Conservation (phyloP, 2,329 filamentous ascomycete genomes). For the Erysiphe pulchra region DNA sequence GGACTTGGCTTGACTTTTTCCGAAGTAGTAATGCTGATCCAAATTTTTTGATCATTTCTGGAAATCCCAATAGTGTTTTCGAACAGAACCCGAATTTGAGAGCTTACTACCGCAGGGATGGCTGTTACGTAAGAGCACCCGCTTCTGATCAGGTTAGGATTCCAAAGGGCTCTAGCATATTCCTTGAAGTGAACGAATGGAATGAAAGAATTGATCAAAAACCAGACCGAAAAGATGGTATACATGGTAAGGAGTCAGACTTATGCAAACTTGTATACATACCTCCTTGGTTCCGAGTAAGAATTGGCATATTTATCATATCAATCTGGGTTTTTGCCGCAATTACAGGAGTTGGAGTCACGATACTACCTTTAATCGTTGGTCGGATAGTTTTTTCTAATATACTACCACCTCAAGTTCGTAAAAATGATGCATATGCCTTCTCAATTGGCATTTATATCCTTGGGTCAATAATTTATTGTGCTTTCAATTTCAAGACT, state of each 20-base stretch:
- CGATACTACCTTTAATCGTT: conserved; percentile 64
- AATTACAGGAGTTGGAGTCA: conserved; percentile 58
- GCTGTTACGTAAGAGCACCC: conserved; percentile 72
- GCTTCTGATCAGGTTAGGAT: conserved; percentile 90
- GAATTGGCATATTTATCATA: conserved; percentile 66
- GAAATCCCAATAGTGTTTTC: conserved; percentile 16
- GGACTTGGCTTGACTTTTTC: conserved; percentile 32
- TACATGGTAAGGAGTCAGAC: conserved; percentile 26
- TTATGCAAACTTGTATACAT: conserved; percentile 41
- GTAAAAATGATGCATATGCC: conserved; percentile 86
- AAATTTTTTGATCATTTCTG: conserved; percentile 3
- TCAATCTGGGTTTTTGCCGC: conserved; percentile 88
- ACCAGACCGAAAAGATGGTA: conserved; percentile 23
- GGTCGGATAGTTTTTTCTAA: conserved; percentile 54
- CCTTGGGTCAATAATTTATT: conserved; percentile 42
- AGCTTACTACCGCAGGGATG: conserved; percentile 37
- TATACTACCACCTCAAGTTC: conserved; percentile 43
- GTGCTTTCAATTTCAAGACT: conserved; percentile 23
- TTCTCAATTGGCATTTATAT: conserved; percentile 78
- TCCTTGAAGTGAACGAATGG: conserved; percentile 46
- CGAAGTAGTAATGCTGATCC: conserved; percentile 15
- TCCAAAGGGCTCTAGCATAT: conserved; percentile 58
- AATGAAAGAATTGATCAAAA: conserved; percentile 38
- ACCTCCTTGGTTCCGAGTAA: conserved; percentile 57
- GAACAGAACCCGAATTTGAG: conserved; percentile 18